Evolutionary conservation across 192 early-diverging fungal species (phyloP), one percentile per base, ranked within the genome.

Genomic region (Linnemannia elongata): DNA sequence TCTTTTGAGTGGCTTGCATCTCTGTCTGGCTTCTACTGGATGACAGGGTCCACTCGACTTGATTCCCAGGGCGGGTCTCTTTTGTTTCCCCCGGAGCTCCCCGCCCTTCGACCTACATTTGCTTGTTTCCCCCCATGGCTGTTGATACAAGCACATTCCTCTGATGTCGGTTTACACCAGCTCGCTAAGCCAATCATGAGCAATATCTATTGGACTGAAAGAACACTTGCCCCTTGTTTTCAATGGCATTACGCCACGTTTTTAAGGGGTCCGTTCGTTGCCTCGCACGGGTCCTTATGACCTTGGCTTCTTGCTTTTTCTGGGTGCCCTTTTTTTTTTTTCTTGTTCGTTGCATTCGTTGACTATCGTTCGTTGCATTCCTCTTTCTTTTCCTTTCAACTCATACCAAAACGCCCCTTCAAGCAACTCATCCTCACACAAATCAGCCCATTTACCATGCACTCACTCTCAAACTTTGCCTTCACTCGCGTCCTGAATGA

Each of bases 401-500:
- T 13, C 4, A 38, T 30, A 24, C 45, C 44, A 38, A 5, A 30
- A 20, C 66, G 38, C 20, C 13, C 17, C 38, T 6, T n/a, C 3
- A 27, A 33, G 3, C 33, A 36, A 36, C 49, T 18, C 73, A 24
- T 30, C 49, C 20, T 35, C 74, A 41, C 15, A 3, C 20, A 52
- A 52, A 52, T 6, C 15, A 52, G 39, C 20, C 10, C 44, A 15
- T 36, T 20, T 27, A 74, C 45, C 39, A 87, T 87, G 84, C 74
- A 80, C 33, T 73, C 75, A 8, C 84, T 87, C 30, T 87, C 84
- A 1, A 55, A 63, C 44, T 87, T 87, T 66, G 49, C 42, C 8
- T 87, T 87, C 39, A 41, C 75, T 2, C 75, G 79, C 7, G 79
- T 87, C 1, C 76, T 87, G 13, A 87, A 87, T 70, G 79, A 87